Percentiles rank a stretch among this genome's conserved stretches.
Evolutionary conservation across 495 filamentous ascomycete species (phyloP).

Genomic region (Hyaloscypha finlandica): DNA sequence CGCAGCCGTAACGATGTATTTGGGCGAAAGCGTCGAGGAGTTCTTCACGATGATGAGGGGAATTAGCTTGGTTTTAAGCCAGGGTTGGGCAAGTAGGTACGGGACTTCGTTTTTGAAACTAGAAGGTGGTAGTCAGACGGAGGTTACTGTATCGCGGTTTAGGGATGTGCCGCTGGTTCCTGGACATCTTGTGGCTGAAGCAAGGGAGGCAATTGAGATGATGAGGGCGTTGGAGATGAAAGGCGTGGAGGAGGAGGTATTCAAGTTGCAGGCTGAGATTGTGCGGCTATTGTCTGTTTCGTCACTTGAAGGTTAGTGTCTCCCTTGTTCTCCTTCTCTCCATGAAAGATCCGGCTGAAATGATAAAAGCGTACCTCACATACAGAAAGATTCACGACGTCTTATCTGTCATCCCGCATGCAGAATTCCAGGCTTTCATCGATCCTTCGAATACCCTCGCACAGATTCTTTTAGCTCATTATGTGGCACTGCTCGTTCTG

Average conservation of each 20-base stretch:
- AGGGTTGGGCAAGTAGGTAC: not conserved
- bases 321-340: not conserved
- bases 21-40: conserved; percentile 4
- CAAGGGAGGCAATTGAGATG: not conserved
- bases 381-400: not conserved
- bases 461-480: conserved; percentile 2
- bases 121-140: not conserved
- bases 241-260: not conserved
- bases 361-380: not conserved
- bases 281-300: not conserved
- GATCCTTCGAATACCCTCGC: not conserved
- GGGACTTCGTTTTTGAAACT: not conserved
- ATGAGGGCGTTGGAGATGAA: not conserved
- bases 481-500: not conserved
- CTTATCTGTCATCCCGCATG: not conserved
- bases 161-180: not conserved
- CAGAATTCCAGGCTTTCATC: conserved; percentile 1
- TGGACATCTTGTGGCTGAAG: not conserved
- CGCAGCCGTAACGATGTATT: not conserved
- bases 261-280: not conserved
- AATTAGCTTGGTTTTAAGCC: not conserved
- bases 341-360: not conserved
- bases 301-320: conserved; percentile 6
- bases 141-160: not conserved
- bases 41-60: conserved; percentile 9